These are phyloP conservation scores for Litsea cubeba DNA, from an alignment of 164 flowering plant species.

Conservation along the genomic window DNA sequence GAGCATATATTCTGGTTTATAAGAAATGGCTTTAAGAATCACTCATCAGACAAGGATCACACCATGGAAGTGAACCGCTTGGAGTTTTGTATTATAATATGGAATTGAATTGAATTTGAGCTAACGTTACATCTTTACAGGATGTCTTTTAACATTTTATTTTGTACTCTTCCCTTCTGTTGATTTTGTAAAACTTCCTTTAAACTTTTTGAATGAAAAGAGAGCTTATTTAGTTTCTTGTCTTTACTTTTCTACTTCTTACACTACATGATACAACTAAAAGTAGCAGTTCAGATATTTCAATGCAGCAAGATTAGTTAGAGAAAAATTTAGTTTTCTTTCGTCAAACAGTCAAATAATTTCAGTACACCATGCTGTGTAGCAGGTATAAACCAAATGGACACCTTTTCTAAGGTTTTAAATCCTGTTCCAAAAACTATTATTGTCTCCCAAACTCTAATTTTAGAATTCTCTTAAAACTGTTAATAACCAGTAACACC, in stretches of 20 bases:
- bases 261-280: no score
- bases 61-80: background rate
- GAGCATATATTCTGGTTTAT: slow-evolving; percentile 44
- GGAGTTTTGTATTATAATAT: background rate
- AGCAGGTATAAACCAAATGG: background rate
- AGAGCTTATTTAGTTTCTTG: no score
- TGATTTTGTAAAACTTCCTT: background rate
- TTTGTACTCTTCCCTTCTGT: background rate
- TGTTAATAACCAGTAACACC: background rate
- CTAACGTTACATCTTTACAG: background rate
- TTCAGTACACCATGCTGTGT: background rate
- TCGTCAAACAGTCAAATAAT: background rate
- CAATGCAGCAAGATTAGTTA: background rate
- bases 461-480: background rate
- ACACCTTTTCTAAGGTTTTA: background rate
- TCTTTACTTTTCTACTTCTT: no score
- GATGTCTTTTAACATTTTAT: background rate
- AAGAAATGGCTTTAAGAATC: slow-evolving; percentile 50
- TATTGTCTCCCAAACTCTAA: background rate
- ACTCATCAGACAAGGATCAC: background rate
- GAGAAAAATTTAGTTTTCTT: background rate
- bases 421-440: background rate
- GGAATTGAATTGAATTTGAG: background rate
- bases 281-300: background rate
- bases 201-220: no score